Evolutionary conservation across 306 rosid species (phyloP).

Genomic region (Heteromeles arbutifolia): DNA sequence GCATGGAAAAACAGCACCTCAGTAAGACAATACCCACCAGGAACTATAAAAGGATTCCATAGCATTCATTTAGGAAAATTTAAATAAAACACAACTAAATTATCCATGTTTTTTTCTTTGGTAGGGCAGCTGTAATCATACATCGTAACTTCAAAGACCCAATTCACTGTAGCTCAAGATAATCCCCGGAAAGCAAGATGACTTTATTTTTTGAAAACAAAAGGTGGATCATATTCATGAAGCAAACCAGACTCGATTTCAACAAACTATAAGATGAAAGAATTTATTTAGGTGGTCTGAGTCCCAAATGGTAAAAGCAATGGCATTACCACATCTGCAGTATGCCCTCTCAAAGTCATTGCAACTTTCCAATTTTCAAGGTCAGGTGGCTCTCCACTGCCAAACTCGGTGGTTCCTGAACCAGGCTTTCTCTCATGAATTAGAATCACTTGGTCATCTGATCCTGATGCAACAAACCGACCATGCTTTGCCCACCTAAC

Average conservation of each 20-base stretch:
- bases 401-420: slow-evolving; percentile 96
- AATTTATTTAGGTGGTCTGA: not conserved
- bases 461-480: slow-evolving; percentile 84
- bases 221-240: not conserved
- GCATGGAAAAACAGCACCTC: slow-evolving; percentile 57
- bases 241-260: not conserved
- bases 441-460: slow-evolving; percentile 91
- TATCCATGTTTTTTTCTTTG: not conserved
- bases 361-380: slow-evolving; percentile 97
- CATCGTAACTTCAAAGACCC: not conserved
- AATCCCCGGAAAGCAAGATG: slow-evolving; percentile 10
- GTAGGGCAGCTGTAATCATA: not conserved
- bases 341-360: slow-evolving; percentile 94
- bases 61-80: not conserved
- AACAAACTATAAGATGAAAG: not conserved
- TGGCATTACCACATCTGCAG: slow-evolving; percentile 95
- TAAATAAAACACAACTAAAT: not conserved
- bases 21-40: slow-evolving; percentile 42
- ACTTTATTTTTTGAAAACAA: not conserved
- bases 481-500: slow-evolving; percentile 99
- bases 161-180: not conserved
- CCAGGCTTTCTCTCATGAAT: slow-evolving; percentile 98
- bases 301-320: slow-evolving; percentile 29
- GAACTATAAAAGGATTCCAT: not conserved
- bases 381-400: slow-evolving; percentile 98